These are phyloP conservation scores for Astrocystis sublimbata DNA, from an alignment of 495 filamentous ascomycete genomes.

Conservation along the genomic window DNA sequence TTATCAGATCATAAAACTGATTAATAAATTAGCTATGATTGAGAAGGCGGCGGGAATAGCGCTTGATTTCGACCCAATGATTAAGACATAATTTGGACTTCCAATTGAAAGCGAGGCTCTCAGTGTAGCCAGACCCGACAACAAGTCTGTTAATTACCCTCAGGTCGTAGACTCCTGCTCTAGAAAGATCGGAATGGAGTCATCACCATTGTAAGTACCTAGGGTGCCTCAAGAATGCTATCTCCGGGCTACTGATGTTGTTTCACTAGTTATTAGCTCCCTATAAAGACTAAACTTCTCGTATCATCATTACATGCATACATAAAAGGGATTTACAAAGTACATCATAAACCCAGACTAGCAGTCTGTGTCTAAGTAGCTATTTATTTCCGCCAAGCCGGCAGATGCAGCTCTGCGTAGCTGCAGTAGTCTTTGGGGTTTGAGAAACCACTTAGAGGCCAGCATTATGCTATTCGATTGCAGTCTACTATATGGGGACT, in stretches of 20 bases:
- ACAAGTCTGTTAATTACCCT: constrained; percentile 1
- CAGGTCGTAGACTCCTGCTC: background rate
- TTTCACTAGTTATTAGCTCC: background rate
- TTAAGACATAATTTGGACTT: background rate
- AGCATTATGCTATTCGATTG: background rate
- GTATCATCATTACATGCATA: no score
- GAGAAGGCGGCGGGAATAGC: no score
- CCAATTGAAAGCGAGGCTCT: no score
- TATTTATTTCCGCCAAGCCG: background rate
- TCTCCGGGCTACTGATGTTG: background rate
- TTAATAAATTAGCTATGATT: background rate
- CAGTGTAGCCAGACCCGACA: constrained; percentile 10
- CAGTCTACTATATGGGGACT: background rate
- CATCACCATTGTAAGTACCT: background rate
- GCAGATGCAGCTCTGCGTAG: background rate
- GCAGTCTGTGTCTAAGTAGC: background rate
- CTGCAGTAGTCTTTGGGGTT: background rate
- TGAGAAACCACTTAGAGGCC: no score
- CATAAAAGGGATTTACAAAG: no score
- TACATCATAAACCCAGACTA: no score
- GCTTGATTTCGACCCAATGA: no score
- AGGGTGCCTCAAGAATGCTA: background rate
- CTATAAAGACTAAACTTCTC: background rate
- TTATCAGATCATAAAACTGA: background rate
- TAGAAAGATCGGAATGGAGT: no score